Evolutionary conservation across 352 stramenopile species (phyloP), one percentile per base, ranked within the genome.

Genomic region (Phytophthora macrochlamydospora): DNA sequence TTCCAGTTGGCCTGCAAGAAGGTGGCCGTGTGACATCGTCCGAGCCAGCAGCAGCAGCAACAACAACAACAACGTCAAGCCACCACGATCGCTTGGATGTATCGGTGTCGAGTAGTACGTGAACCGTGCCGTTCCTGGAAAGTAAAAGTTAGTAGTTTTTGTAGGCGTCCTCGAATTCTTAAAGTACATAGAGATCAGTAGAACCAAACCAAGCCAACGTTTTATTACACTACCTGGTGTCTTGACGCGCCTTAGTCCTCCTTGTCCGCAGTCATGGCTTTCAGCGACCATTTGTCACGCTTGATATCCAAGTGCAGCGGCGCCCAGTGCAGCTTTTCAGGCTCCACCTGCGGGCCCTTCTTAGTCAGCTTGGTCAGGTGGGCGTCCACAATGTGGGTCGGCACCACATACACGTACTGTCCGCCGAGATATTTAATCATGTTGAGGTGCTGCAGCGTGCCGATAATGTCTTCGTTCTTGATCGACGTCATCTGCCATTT

Each of bases 401-500:
- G 96, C 35, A 99, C 91, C 59, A 97, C 93, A 40, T 99, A 97
- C 29, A 99, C 96, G 80, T 99, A 98, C 76, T 99, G 97, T 11
- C 97, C 98, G 69, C 99, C 99, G 81, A 98, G 98, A 73, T 98
- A 98, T 71, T 98, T 98, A 65, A 99, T 98, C 85, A 99, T 98
- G 71, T 99, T 98, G 51, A 99, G 81, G 61, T 92, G 91, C 71
- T 99, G 95, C 56, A 99, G 85, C 46, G 98, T 99, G 14, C 86
- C 96, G 54, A 99, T 98, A 43, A 99, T 98, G 78, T 99, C 98
- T 67, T 99, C 98, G 52, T 95, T 97, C 81, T 99, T 99, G 74
- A 93, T 95, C 12, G 80, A 93, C 32, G 85, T 95, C 65, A 93
- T 66, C 76, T 87, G 49, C 30, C 32, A 4, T 30, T 13, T n/a